These are phyloP conservation scores for Leishmania braziliensis DNA, from an alignment of 208 protist genomes.

Conservation along the genomic window DNA sequence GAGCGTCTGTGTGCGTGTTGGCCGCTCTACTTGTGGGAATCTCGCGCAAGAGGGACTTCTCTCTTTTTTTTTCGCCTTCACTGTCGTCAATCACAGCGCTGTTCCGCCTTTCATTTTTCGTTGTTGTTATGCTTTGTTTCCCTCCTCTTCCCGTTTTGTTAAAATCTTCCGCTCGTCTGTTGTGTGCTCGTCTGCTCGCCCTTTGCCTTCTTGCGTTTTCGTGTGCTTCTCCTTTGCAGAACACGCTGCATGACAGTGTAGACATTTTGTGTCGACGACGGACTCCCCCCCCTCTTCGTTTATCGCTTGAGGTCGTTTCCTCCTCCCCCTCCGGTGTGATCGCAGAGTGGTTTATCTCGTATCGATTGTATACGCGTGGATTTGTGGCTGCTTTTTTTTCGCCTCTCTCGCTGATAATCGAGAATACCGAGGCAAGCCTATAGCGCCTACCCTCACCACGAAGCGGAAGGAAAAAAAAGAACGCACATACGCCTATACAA, in stretches of 20 bases:
- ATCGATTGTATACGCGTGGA: background rate
- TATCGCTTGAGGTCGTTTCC: background rate
- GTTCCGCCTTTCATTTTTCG: background rate
- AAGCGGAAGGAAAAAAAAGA: background rate
- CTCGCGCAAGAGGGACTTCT: background rate
- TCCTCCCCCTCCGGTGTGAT: background rate
- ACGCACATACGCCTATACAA: background rate
- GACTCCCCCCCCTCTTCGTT: background rate
- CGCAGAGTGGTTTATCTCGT: background rate
- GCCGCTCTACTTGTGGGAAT: background rate
- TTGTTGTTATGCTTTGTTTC: constrained; percentile 20
- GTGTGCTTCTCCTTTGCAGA: background rate
- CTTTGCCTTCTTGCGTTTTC: background rate
- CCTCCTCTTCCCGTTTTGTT: background rate
- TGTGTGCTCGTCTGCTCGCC: background rate
- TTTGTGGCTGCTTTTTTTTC: background rate
- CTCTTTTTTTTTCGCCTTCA: background rate
- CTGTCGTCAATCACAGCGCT: background rate
- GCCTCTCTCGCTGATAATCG: background rate
- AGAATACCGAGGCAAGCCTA: background rate
- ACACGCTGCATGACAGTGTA: background rate
- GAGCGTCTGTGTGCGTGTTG: no score
- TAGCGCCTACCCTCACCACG: background rate
- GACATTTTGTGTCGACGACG: background rate
- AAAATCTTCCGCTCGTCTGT: background rate